Evolutionary conservation across 345 rosid genomes (phyloP).

Genomic region (Jatropha curcas): DNA sequence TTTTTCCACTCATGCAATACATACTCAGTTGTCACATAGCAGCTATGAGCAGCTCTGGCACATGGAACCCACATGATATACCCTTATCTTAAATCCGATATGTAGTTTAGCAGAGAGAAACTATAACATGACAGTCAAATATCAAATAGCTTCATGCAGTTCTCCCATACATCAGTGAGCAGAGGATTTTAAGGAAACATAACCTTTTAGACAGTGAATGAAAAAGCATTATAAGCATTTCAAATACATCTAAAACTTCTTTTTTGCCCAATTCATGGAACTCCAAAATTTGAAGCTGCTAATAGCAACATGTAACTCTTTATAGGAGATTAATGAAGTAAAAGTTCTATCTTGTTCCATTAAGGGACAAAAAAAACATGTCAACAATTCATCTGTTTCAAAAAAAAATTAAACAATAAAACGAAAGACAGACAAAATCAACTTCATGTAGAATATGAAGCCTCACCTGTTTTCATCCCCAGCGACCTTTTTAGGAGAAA

Average conservation of each 20-base stretch:
- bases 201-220: neutral
- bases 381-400: neutral
- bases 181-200: neutral
- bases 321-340: neutral
- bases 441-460: conserved; percentile 9
- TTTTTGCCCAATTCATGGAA: too few species aligned
- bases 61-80: neutral
- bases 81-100: neutral
- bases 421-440: neutral
- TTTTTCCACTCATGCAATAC: neutral
- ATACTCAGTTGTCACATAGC: neutral
- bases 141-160: neutral
- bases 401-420: neutral
- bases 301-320: neutral
- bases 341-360: neutral
- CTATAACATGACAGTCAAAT: neutral
- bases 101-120: neutral
- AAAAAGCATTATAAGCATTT: neutral
- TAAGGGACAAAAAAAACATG: neutral
- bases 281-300: neutral
- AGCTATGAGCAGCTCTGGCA: neutral
- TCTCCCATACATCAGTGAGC: neutral
- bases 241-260: too few species aligned
- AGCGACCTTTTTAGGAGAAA: conserved; percentile 50
- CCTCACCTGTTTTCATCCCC: conserved; percentile 72